Percentiles rank a stretch among this genome's conserved stretches.
These are phyloP conservation scores for Lachancea dasiensis DNA, from an alignment of 805 yeast genomes.

Conservation along the genomic window DNA sequence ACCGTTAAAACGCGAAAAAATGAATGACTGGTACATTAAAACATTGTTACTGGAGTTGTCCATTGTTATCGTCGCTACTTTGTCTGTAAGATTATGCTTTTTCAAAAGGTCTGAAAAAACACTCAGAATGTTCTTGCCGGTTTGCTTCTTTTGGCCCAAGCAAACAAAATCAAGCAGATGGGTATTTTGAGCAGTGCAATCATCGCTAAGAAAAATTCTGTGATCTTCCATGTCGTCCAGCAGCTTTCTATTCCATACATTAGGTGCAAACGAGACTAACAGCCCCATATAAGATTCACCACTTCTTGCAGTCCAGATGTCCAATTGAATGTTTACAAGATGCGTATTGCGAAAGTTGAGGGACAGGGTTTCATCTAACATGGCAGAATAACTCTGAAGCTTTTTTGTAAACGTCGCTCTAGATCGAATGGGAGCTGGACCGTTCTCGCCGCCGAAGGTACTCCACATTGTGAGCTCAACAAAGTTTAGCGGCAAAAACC, in stretches of 20 bases:
- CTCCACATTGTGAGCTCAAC: conserved; percentile 4
- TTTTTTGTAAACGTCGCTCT: conserved; percentile 4
- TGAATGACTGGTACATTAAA: not conserved
- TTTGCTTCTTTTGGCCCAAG: conserved; percentile 3
- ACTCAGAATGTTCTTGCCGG: conserved; percentile 1
- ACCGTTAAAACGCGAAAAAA: not conserved
- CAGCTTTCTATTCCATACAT: not conserved
- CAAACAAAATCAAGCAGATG: conserved; percentile 8
- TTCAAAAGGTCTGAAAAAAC: conserved; percentile 1
- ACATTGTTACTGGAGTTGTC: conserved; percentile 5
- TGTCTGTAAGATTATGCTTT: conserved; percentile 8
- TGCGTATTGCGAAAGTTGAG: conserved; percentile 2
- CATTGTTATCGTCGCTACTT: conserved; percentile 9
- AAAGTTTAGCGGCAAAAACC: conserved; percentile 3
- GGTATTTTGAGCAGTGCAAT: conserved; percentile 1
- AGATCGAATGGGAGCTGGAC: not conserved
- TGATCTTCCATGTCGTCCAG: conserved; percentile 1
- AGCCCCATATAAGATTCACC: conserved; percentile 4
- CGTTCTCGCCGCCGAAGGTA: not conserved
- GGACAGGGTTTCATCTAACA: not conserved
- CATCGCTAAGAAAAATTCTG: conserved; percentile 4
- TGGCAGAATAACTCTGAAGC: not conserved
- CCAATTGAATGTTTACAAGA: conserved; percentile 4
- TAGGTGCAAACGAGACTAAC: conserved; percentile 9
- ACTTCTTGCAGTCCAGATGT: conserved; percentile 7